Evolutionary conservation across 768 basidiomycete species (phyloP).

Genomic region (Xerocomus potaroensis): DNA sequence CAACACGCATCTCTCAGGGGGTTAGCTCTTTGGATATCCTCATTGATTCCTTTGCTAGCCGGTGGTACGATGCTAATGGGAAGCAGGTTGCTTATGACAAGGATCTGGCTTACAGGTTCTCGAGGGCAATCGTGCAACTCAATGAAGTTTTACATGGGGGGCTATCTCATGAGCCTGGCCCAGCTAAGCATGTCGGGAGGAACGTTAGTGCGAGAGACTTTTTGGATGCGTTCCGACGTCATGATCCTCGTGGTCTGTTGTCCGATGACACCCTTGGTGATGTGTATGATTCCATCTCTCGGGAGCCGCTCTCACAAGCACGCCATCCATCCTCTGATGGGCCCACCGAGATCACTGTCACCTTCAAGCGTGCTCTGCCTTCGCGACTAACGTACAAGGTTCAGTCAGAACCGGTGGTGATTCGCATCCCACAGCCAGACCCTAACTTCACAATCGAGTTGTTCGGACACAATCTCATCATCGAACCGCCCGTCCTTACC

Average conservation of each 20-base stretch:
- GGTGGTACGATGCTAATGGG: conserved; percentile 90
- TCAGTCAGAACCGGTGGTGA: conserved; percentile 83
- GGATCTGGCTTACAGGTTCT: conserved; percentile 72
- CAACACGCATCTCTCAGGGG: conserved; percentile 37
- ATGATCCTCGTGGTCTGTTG: conserved; percentile 66
- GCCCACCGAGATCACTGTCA: conserved; percentile 52
- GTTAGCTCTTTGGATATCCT: conserved; percentile 47
- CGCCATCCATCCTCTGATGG: conserved; percentile 41
- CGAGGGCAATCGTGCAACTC: conserved; percentile 78
- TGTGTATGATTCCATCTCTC: conserved; percentile 72
- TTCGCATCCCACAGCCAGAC: conserved; percentile 84
- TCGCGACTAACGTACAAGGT: conserved; percentile 79
- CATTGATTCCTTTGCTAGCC: conserved; percentile 77
- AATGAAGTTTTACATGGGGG: conserved; percentile 83
- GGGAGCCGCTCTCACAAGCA: conserved; percentile 70
- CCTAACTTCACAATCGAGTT: conserved; percentile 79
- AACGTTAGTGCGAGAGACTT: conserved; percentile 76
- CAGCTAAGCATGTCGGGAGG: conserved; percentile 48
- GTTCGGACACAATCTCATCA: conserved; percentile 80
- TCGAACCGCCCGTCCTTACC: conserved; percentile 80
- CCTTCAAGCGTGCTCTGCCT: conserved; percentile 72
- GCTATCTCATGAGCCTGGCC: conserved; percentile 59
- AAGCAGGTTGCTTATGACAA: conserved; percentile 74
- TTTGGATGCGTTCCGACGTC: conserved; percentile 73
- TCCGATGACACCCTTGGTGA: conserved; percentile 73